phyloP scores from a whole-genome alignment of 1,284 basidiomycete genomes.

The Ganoderma boninense region DNA sequence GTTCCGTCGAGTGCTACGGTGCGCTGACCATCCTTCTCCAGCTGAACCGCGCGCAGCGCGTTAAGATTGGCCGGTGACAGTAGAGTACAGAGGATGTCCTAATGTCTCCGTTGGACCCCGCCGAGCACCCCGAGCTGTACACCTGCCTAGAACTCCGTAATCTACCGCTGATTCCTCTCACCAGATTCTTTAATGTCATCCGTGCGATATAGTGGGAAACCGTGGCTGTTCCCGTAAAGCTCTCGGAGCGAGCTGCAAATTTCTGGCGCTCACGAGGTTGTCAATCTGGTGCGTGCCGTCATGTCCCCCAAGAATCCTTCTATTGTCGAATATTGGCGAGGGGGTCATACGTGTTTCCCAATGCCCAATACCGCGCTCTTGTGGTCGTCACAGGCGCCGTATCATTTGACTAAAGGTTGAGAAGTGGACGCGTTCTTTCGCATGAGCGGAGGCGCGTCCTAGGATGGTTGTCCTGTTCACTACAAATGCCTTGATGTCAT shows the following conservation, averaged over 20 bases:
- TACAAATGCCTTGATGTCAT: constrained; percentile 2
- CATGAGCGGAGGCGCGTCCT: neutral
- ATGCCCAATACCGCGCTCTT: neutral
- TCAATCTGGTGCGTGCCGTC: constrained; percentile 2
- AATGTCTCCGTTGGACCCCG: constrained; percentile 19
- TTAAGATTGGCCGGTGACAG: constrained; percentile 40
- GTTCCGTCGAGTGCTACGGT: neutral
- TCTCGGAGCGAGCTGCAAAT: neutral
- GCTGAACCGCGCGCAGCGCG: constrained; percentile 35
- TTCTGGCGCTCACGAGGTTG: neutral
- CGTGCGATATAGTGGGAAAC: constrained; percentile 3
- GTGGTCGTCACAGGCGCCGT: neutral
- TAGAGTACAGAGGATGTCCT: constrained; percentile 19
- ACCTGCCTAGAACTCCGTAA: constrained; percentile 23
- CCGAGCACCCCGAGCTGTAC: constrained; percentile 27
- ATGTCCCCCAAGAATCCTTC: neutral
- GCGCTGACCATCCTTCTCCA: constrained; percentile 23
- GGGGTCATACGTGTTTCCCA: neutral
- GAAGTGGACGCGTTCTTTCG: neutral
- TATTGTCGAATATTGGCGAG: neutral
- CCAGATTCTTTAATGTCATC: constrained; percentile 14
- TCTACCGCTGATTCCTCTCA: constrained; percentile 30
- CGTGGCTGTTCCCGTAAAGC: constrained; percentile 4
- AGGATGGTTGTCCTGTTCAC: constrained; percentile 1
- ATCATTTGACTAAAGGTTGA: neutral